phyloP scores from a whole-genome alignment of 2,329 filamentous ascomycete species.

The Microdochium trichocladiopsis region DNA sequence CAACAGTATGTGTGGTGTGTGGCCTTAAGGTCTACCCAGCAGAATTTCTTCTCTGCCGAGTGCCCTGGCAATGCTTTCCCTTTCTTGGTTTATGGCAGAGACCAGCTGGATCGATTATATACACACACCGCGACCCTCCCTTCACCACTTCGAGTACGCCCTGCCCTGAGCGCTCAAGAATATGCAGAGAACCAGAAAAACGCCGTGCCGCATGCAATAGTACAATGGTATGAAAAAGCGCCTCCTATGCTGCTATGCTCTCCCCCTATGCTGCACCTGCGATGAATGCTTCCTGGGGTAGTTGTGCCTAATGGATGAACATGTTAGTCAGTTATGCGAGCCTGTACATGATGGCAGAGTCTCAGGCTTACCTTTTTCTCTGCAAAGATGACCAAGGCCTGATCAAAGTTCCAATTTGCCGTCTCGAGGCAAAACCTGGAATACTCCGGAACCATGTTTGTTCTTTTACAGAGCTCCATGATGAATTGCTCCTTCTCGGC shows the following conservation, averaged over 20 bases:
- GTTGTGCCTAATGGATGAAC: conserved; percentile 23
- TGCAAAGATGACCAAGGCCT: conserved; percentile 68
- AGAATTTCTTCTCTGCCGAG: too few relatives aligned
- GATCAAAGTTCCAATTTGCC: conserved; percentile 72
- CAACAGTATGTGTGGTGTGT: too few relatives aligned
- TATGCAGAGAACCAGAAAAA: not conserved
- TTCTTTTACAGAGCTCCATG: conserved; percentile 67
- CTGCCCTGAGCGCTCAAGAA: not conserved
- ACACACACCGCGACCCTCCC: not conserved
- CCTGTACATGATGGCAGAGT: too few relatives aligned
- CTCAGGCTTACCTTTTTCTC: conserved; percentile 57
- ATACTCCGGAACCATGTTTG: conserved; percentile 73
- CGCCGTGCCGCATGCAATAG: not conserved
- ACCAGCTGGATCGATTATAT: too few relatives aligned
- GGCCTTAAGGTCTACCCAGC: too few relatives aligned
- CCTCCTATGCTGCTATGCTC: not conserved
- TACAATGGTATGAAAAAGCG: not conserved
- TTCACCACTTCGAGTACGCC: not conserved
- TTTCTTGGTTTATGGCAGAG: too few relatives aligned
- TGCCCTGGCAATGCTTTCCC: too few relatives aligned
- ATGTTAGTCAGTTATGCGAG: conserved; percentile 5
- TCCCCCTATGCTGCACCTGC: conserved; percentile 3
- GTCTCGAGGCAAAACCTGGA: conserved; percentile 75
- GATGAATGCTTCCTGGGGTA: conserved; percentile 42
- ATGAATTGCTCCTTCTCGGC: conserved; percentile 62